Conservation (phyloP, 768 basidiomycete genomes). For the Sarcomyxa edulis region DNA sequence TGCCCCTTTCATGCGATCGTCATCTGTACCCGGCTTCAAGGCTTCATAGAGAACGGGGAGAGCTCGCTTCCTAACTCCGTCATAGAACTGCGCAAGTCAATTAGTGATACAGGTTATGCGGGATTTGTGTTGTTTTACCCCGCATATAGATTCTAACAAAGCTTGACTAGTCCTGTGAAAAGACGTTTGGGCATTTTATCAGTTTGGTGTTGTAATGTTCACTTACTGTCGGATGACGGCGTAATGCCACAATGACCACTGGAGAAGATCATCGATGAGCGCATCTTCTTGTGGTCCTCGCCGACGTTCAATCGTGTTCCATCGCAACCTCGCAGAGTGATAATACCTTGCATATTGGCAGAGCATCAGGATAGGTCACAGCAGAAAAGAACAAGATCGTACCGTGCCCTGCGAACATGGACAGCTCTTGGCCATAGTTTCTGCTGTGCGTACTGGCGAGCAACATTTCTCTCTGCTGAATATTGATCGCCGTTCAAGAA, state of each 20-base stretch:
- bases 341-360: too few species aligned
- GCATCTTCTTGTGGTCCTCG: slow-evolving; percentile 54
- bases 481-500: slow-evolving; percentile 54
- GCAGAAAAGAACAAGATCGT: slow-evolving; percentile 12
- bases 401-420: slow-evolving; percentile 64
- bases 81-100: slow-evolving; percentile 43
- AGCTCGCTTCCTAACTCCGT: slow-evolving; percentile 62
- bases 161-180: slow-evolving; percentile 39
- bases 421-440: slow-evolving; percentile 75
- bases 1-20: slow-evolving; percentile 91
- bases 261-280: slow-evolving; percentile 65
- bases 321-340: slow-evolving; percentile 61
- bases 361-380: neutral
- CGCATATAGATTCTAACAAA: slow-evolving; percentile 44
- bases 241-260: slow-evolving; percentile 80
- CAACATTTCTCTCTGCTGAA: slow-evolving; percentile 56
- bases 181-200: neutral
- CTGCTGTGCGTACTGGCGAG: slow-evolving; percentile 63
- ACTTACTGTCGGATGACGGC: slow-evolving; percentile 46
- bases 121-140: too few species aligned
- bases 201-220: neutral
- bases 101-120: neutral
- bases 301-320: slow-evolving; percentile 70
- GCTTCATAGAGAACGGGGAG: slow-evolving; percentile 54
- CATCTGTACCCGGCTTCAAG: slow-evolving; percentile 66